Evolutionary conservation across 805 yeast genomes (phyloP), one percentile per base, ranked within the genome.

Genomic region (Kuraishia cidri): DNA sequence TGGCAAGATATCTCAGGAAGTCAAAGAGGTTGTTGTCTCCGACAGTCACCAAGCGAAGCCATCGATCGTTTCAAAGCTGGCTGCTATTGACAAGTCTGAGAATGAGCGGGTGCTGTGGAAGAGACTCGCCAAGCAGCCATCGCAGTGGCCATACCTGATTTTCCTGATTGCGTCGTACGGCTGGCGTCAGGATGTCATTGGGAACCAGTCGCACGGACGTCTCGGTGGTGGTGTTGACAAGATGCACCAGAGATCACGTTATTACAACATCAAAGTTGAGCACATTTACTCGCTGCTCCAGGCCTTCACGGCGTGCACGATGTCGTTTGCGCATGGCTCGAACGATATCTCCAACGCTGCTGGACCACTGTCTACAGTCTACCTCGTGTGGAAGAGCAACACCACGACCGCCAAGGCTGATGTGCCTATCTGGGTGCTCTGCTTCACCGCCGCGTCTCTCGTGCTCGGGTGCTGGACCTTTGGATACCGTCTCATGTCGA

Each of bases 261-360:
- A 66, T 46, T 80, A 80, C 55, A 83, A 79, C 50, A 75, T 73
- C 68, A 75, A 75, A 53, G 60, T 76, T 37, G 90, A 80, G 57
- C 76, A 67, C 52, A 54, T 80, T 41, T 80, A 71, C 52, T 72
- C 88, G 3, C 60, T 79, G 40, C 59, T 79, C 34, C 90, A 80
- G 56, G 78, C 75, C 33, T 55, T 79, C 40, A 79, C 88, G 26
- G 88, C 90, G 11, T 69, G 76, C 43, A 79, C 86, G 32, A 79
- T 79, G 79, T 79, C 88, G 2, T 79, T 81, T 54, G 84, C 88
- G 5, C 90, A 80, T 48, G 90, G 90, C 36, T 78, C 90, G 25
- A 80, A 80, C 48, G 90, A 80, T 57, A 78, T 81, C 40, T 69
- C 86, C 31, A 80, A 80, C 45, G 87, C 90, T 24, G 70, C 82